Conservation (phyloP, 345 rosid species). For the Sapria himalayana region DNA sequence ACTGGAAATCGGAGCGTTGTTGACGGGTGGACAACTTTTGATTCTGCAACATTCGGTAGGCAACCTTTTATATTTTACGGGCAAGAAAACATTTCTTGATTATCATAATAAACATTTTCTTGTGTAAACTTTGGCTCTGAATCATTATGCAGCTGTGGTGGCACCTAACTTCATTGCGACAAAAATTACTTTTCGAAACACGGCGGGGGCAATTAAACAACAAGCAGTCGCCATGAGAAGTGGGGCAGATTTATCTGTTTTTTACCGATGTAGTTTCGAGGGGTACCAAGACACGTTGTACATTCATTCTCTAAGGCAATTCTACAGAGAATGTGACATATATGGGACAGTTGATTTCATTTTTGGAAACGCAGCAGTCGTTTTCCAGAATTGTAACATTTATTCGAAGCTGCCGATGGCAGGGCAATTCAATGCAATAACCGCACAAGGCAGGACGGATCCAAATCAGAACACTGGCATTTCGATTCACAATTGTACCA, state of each 20-base stretch:
- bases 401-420: conserved; percentile 49
- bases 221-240: conserved; percentile 69
- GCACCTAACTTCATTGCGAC: conserved; percentile 61
- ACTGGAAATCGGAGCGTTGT: conserved; percentile 66
- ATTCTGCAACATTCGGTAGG: conserved; percentile 76
- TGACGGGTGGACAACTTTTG: conserved; percentile 80
- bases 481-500: conserved; percentile 42
- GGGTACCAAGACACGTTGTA: conserved; percentile 78
- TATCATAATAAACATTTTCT: too few species aligned
- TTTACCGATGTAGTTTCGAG: conserved; percentile 72
- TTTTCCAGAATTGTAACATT: conserved; percentile 53
- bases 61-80: too few species aligned
- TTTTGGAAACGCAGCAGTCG: conserved; percentile 79
- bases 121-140: neutral
- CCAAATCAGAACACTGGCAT: conserved; percentile 77
- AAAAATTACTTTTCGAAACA: conserved; percentile 65
- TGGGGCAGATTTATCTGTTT: conserved; percentile 57
- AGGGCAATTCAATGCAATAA: conserved; percentile 72
- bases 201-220: conserved; percentile 68
- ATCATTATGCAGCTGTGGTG: conserved; percentile 34
- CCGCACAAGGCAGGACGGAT: conserved; percentile 69
- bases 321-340: conserved; percentile 68
- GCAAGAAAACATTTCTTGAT: too few species aligned
- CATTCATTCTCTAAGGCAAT: conserved; percentile 56
- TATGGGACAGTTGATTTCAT: conserved; percentile 86